phyloP scores from a whole-genome alignment of 2,329 filamentous ascomycete species.

The Ceratocystis colombiana region DNA sequence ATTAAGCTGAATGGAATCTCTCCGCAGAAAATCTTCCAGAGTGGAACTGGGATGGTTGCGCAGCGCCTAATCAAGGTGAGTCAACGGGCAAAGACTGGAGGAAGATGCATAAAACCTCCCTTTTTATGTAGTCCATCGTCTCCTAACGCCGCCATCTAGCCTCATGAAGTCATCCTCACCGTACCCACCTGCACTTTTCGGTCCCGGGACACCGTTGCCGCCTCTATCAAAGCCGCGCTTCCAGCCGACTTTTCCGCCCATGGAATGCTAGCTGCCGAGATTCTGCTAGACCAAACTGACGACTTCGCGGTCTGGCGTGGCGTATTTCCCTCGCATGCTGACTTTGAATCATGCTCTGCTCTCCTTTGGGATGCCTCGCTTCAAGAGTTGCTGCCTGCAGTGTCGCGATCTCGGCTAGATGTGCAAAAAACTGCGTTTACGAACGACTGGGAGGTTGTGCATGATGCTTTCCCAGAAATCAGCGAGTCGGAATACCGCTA shows the following conservation, averaged over 20 bases:
- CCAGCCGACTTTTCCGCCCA: conserved; percentile 52
- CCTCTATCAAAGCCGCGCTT: conserved; percentile 42
- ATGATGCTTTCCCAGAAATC: conserved; percentile 30
- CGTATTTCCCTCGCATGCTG: conserved; percentile 53
- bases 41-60: conserved; percentile 70
- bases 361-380: conserved; percentile 41
- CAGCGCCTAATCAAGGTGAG: conserved; percentile 53
- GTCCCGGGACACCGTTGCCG: conserved; percentile 51
- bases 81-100: neutral
- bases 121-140: neutral
- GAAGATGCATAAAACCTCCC: neutral
- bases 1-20: conserved; percentile 57
- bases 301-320: conserved; percentile 51
- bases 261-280: conserved; percentile 59
- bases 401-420: conserved; percentile 38
- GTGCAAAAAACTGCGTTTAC: conserved; percentile 43
- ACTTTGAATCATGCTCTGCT: conserved; percentile 44
- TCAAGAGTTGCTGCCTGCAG: conserved; percentile 39
- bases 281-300: conserved; percentile 35
- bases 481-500: conserved; percentile 41
- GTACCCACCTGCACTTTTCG: conserved; percentile 56
- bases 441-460: conserved; percentile 35
- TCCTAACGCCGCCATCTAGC: conserved; percentile 28
- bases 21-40: conserved; percentile 56
- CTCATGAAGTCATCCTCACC: conserved; percentile 48